Percentiles rank a stretch among this genome's conserved stretches.
These are phyloP conservation scores for Pseudocercospora ulei DNA, from an alignment of 2,329 filamentous ascomycete genomes.

Conservation along the genomic window DNA sequence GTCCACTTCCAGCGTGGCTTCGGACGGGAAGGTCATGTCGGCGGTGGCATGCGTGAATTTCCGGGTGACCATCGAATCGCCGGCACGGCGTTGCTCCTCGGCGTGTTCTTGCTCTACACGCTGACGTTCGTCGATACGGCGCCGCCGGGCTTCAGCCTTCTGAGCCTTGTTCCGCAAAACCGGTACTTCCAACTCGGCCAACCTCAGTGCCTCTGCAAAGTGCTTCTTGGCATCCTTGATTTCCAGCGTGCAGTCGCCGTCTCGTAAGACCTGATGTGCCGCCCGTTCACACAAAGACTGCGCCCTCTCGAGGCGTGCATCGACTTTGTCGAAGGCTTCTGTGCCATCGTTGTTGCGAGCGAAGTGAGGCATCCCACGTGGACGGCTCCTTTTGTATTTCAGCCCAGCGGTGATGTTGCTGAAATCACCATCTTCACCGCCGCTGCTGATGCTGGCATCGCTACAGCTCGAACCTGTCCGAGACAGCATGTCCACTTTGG, in stretches of 20 bases:
- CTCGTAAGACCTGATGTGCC: constrained; percentile 79
- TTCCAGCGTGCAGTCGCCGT: constrained; percentile 73
- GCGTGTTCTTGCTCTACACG: constrained; percentile 20
- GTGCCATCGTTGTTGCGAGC: constrained; percentile 20
- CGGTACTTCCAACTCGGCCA: constrained; percentile 33
- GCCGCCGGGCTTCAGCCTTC: constrained; percentile 23
- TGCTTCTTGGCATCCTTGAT: constrained; percentile 58
- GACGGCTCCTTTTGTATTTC: constrained; percentile 29
- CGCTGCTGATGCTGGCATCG: constrained; percentile 34
- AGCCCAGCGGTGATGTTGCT: constrained; percentile 28
- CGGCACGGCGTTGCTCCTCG: constrained; percentile 10
- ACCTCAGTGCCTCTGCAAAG: constrained; percentile 53
- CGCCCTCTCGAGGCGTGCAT: constrained; percentile 68
- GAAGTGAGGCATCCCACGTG: constrained; percentile 12
- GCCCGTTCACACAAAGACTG: constrained; percentile 76
- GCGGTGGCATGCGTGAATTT: constrained; percentile 9
- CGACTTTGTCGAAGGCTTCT: constrained; percentile 51
- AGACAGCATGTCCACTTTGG: constrained; percentile 51
- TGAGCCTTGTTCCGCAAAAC: constrained; percentile 21
- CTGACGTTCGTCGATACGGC: constrained; percentile 24
- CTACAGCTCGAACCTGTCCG: constrained; percentile 32
- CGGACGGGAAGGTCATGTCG: constrained; percentile 10
- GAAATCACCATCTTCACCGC: constrained; percentile 33
- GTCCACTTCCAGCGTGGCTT: constrained; percentile 20
- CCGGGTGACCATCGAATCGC: neutral